A percentile compares a stretch with the other conserved stretches of the same genome.
phyloP scores from a whole-genome alignment of 352 stramenopile genomes.

The Phytophthora kernoviae region DNA sequence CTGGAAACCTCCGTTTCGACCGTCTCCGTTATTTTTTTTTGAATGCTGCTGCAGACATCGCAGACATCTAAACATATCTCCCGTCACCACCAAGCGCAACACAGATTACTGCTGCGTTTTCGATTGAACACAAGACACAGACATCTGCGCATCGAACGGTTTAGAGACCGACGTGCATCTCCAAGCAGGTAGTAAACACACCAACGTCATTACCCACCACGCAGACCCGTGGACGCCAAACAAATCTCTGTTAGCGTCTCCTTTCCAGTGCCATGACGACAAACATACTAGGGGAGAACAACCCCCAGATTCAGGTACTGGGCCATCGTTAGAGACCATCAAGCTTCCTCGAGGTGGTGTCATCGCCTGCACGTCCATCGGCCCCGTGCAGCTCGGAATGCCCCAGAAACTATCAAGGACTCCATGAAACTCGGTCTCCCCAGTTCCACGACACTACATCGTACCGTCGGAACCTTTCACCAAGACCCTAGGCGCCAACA shows the following conservation, averaged over 20 bases:
- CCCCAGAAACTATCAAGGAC: constrained; percentile 98
- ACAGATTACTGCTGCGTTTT: constrained; percentile 16
- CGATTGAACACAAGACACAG: constrained; percentile 7
- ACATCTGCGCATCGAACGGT: constrained; percentile 9
- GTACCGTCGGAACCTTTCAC: constrained; percentile 95
- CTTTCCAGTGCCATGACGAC: constrained; percentile 23
- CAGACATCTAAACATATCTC: constrained; percentile 32
- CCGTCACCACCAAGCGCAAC: background rate
- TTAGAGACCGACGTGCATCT: constrained; percentile 11
- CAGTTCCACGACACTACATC: constrained; percentile 94
- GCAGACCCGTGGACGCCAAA: constrained; percentile 1
- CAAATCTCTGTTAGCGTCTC: background rate
- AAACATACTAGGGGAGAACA: constrained; percentile 17
- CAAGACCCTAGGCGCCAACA: constrained; percentile 92
- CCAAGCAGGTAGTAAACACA: background rate
- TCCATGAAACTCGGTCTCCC: constrained; percentile 93
- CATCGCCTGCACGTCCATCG: constrained; percentile 79
- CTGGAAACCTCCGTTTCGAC: constrained; percentile 22
- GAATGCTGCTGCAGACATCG: too few relatives aligned
- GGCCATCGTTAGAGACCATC: constrained; percentile 54
- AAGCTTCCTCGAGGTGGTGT: constrained; percentile 76
- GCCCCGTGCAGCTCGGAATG: constrained; percentile 91
- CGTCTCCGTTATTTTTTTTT: constrained; percentile 42
- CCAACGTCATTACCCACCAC: constrained; percentile 1
- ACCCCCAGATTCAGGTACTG: constrained; percentile 8